A percentile compares a stretch with the other conserved stretches of the same genome.
phyloP scores from a whole-genome alignment of 2,329 filamentous ascomycete species.

The Emydomyces testavorans region DNA sequence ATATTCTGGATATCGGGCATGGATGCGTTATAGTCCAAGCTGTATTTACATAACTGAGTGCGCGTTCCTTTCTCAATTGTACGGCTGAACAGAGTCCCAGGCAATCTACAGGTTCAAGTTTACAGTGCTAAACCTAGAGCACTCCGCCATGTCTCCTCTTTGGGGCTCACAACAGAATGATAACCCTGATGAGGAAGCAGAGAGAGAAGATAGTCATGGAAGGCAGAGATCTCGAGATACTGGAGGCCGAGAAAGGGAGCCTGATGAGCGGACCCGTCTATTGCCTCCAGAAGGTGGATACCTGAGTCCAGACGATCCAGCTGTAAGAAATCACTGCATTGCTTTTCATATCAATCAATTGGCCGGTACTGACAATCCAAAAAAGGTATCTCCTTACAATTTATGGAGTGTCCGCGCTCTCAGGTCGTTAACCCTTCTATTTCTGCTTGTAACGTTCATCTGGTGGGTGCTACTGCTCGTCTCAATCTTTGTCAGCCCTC shows the following conservation, averaged over 20 bases:
- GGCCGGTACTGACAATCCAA: background rate
- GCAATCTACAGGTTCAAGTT: background rate
- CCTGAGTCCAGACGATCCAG: slow-evolving; percentile 67
- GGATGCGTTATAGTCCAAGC: too few species aligned
- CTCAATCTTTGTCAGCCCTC: slow-evolving; percentile 80
- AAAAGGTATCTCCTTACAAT: slow-evolving; percentile 72
- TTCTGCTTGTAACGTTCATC: slow-evolving; percentile 63
- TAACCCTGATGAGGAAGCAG: slow-evolving; percentile 2
- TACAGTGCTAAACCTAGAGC: background rate
- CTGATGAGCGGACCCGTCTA: slow-evolving; percentile 54
- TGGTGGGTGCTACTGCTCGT: slow-evolving; percentile 92
- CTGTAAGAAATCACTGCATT: slow-evolving; percentile 42
- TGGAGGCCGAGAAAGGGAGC: slow-evolving; percentile 27
- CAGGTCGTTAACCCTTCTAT: slow-evolving; percentile 64
- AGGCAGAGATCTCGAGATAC: slow-evolving; percentile 2
- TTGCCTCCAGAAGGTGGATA: slow-evolving; percentile 56
- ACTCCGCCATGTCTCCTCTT: slow-evolving; percentile 20
- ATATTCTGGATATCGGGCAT: too few species aligned
- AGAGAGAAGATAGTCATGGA: slow-evolving; percentile 7
- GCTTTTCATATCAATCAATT: background rate
- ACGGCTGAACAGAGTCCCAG: too few species aligned
- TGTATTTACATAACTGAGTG: too few species aligned
- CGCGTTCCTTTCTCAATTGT: background rate
- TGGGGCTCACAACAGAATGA: slow-evolving; percentile 16
- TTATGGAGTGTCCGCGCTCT: slow-evolving; percentile 78